phyloP scores from a whole-genome alignment of 1,284 basidiomycete species.

The Peniophora sp. region DNA sequence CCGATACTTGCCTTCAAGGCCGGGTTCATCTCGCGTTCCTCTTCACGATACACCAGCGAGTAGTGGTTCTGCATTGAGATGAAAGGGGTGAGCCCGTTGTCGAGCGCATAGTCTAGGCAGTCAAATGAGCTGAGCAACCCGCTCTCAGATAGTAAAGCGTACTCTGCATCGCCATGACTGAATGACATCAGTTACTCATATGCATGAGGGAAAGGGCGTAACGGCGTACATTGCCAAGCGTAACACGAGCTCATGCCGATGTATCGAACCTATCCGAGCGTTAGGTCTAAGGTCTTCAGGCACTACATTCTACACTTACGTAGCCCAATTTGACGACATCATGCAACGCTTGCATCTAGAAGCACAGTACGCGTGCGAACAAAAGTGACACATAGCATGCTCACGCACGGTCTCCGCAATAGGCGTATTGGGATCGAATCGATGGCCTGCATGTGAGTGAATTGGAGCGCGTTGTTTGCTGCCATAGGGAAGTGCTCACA shows the following conservation, averaged over 20 bases:
- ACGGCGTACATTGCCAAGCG: slow-evolving; percentile 24
- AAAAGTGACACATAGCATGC: background rate
- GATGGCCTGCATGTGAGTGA: slow-evolving; percentile 28
- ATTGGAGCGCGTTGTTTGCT: no score
- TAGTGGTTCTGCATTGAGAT: slow-evolving; percentile 48
- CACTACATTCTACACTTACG: slow-evolving; percentile 8
- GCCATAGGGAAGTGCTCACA: slow-evolving; percentile 26
- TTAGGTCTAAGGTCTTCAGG: no score
- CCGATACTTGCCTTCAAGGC: slow-evolving; percentile 14
- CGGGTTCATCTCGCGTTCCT: slow-evolving; percentile 43
- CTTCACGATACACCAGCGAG: slow-evolving; percentile 35
- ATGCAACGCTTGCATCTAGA: slow-evolving; percentile 22
- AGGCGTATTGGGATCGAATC: slow-evolving; percentile 46
- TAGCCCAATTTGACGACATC: slow-evolving; percentile 25
- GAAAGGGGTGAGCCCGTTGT: slow-evolving; percentile 36
- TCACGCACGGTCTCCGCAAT: slow-evolving; percentile 27
- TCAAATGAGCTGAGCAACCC: slow-evolving; percentile 17
- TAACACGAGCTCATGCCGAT: slow-evolving; percentile 31
- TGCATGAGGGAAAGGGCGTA: background rate
- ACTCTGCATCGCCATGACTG: background rate
- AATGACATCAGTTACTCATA: background rate
- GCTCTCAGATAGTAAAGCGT: background rate
- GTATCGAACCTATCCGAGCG: slow-evolving; percentile 14
- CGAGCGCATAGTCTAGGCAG: slow-evolving; percentile 21
- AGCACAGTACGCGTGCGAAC: no score